Conservation (phyloP, 106 monocot species). For the Hemerocallis citrina region DNA sequence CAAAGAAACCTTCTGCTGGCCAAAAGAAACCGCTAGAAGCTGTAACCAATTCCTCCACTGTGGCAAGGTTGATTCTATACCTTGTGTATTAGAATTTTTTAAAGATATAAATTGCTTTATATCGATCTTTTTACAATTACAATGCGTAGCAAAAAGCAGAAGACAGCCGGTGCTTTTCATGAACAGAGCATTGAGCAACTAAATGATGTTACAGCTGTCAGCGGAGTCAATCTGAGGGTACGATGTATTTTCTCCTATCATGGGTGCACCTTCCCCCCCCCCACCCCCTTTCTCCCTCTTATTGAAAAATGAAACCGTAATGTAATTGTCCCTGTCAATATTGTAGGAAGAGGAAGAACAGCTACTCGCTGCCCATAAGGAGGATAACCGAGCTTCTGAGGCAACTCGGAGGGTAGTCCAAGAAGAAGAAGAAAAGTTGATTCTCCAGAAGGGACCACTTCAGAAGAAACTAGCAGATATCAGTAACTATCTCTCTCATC, state of each 20-base stretch:
- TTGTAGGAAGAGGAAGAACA: conserved; percentile 91
- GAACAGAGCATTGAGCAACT: conserved; percentile 89
- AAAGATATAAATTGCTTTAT: not conserved
- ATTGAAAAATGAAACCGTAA: not conserved
- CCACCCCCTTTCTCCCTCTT: not conserved
- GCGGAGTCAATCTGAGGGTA: conserved; percentile 92
- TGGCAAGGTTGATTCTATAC: conserved; percentile 15
- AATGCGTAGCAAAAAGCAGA: conserved; percentile 71
- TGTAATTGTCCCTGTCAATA: not conserved
- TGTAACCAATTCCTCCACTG: conserved; percentile 18
- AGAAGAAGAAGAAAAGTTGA: conserved; percentile 82
- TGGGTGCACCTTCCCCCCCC: no score
- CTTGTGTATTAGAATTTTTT: not conserved
- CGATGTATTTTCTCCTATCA: not conserved
- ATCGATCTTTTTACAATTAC: not conserved
- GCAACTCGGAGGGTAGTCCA: conserved; percentile 61
- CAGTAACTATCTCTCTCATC: conserved; percentile 24
- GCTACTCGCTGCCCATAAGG: conserved; percentile 60
- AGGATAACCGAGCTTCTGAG: conserved; percentile 73
- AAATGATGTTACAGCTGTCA: conserved; percentile 93
- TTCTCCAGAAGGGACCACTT: conserved; percentile 66
- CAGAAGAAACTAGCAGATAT: conserved; percentile 67
- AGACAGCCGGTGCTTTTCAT: conserved; percentile 51
- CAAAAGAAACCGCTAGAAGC: conserved; percentile 41
- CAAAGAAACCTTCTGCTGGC: conserved; percentile 32